Percentiles rank a stretch among this genome's conserved stretches.
Evolutionary conservation across 495 filamentous ascomycete genomes (phyloP).

Genomic region (Pyronema omphalodes): DNA sequence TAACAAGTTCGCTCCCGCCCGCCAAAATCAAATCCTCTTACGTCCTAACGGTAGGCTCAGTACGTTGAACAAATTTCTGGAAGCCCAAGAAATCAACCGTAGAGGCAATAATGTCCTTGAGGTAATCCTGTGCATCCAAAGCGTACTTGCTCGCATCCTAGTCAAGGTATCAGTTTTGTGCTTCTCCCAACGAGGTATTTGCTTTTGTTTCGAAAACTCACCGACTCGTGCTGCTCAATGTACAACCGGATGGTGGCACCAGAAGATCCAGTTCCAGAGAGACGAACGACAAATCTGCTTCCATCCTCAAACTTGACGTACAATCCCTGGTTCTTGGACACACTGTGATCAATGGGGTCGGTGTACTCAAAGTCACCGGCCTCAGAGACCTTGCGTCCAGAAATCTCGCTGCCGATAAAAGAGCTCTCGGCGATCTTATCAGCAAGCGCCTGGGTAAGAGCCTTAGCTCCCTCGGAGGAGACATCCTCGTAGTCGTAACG

Average conservation of each 20-base stretch:
- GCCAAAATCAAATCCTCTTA: conserved; percentile 27
- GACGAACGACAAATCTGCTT: conserved; percentile 76
- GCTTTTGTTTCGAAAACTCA: conserved; percentile 4
- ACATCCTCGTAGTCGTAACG: conserved; percentile 96
- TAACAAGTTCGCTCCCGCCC: no score
- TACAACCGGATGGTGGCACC: conserved; percentile 94
- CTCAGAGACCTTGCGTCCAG: conserved; percentile 48
- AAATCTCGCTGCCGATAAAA: conserved; percentile 67
- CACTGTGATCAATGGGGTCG: conserved; percentile 74
- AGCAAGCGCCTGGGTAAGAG: conserved; percentile 60
- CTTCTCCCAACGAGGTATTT: background rate
- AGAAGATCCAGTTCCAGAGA: conserved; percentile 86
- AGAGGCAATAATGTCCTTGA: conserved; percentile 69
- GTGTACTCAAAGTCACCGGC: conserved; percentile 95
- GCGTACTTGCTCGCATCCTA: conserved; percentile 53
- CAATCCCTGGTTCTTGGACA: conserved; percentile 87
- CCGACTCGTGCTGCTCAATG: conserved; percentile 68
- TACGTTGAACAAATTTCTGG: conserved; percentile 73
- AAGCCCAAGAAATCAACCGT: conserved; percentile 71
- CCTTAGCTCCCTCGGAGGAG: conserved; percentile 72
- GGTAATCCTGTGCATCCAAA: conserved; percentile 77
- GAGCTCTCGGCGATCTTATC: conserved; percentile 44
- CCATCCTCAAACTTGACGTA: conserved; percentile 91
- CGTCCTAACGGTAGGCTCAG: conserved; percentile 88
- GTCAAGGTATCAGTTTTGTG: conserved; percentile 15